Percentiles rank a stretch among this genome's conserved stretches.
Evolutionary conservation across 768 basidiomycete genomes (phyloP).

Genomic region (Fibroporia radiculosa): DNA sequence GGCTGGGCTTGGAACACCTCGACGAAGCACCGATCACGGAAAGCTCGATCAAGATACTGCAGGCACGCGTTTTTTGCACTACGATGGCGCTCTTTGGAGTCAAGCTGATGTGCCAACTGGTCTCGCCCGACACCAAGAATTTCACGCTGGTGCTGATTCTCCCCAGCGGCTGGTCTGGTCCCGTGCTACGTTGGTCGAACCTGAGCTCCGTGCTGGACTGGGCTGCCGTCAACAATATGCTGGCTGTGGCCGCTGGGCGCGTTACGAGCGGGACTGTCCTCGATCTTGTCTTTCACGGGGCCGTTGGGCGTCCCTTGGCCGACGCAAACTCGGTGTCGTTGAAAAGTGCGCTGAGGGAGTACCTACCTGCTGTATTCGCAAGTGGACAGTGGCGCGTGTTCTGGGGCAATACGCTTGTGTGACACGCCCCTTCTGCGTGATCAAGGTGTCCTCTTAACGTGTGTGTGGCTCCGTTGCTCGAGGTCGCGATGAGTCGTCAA

Average conservation of each 20-base stretch:
- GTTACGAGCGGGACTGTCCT: background rate
- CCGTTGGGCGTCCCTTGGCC: too few species aligned
- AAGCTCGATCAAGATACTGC: background rate
- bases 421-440: too few species aligned
- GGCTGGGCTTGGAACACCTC: background rate
- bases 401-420: too few species aligned
- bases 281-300: background rate
- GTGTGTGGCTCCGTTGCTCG: too few species aligned
- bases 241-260: background rate
- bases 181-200: too few species aligned
- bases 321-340: too few species aligned
- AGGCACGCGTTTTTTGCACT: conserved; percentile 1
- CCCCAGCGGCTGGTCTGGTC: background rate
- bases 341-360: too few species aligned
- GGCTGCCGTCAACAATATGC: background rate
- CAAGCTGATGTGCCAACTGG: conserved; percentile 1
- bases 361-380: too few species aligned
- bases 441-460: too few species aligned
- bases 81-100: background rate
- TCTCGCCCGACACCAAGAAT: background rate
- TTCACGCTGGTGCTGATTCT: background rate
- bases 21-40: background rate
- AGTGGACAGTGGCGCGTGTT: too few species aligned
- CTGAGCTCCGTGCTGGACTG: background rate
- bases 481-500: too few species aligned